A percentile compares a stretch with the other conserved stretches of the same genome.
Conservation (phyloP, 2,329 filamentous ascomycete species). For the Aureobasidium pullulans region DNA sequence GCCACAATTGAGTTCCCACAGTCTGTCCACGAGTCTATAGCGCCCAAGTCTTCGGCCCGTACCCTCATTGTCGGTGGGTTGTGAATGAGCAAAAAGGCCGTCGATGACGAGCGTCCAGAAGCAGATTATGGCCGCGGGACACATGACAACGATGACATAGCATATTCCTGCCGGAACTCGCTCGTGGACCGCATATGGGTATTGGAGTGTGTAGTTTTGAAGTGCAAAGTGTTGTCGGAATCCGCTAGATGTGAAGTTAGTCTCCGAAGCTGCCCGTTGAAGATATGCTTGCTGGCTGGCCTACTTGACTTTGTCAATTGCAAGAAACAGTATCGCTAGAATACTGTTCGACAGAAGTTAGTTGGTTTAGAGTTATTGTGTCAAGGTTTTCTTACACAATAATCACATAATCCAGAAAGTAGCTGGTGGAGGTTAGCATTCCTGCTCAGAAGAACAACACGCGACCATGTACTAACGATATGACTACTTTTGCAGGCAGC, state of each 20-base stretch:
- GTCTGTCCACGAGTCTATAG: conserved; percentile 47
- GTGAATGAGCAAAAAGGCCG: conserved; percentile 49
- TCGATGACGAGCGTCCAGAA: conserved; percentile 52
- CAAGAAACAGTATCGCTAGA: conserved; percentile 44
- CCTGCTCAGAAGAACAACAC: neutral
- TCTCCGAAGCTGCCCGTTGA: neutral
- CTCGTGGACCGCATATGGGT: conserved; percentile 50
- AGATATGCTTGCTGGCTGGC: neutral
- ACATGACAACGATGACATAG: conserved; percentile 42
- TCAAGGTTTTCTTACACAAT: conserved; percentile 39
- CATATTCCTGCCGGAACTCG: conserved; percentile 45
- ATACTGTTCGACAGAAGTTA: conserved; percentile 30
- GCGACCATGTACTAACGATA: conserved; percentile 38
- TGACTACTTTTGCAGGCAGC: conserved; percentile 42
- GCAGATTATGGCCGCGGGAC: conserved; percentile 45
- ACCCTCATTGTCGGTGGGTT: conserved; percentile 19
- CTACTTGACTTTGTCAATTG: conserved; percentile 45
- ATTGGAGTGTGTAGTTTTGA: conserved; percentile 49
- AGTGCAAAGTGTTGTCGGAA: conserved; percentile 53
- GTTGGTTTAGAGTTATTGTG: neutral
- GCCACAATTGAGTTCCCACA: conserved; percentile 58
- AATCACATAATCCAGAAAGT: conserved; percentile 53
- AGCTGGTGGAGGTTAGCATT: conserved; percentile 31
- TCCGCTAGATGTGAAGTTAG: conserved; percentile 20
- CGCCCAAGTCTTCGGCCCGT: conserved; percentile 35